Evolutionary conservation across 192 early-diverging fungal species (phyloP).

Genomic region (Coemansia sp.): DNA sequence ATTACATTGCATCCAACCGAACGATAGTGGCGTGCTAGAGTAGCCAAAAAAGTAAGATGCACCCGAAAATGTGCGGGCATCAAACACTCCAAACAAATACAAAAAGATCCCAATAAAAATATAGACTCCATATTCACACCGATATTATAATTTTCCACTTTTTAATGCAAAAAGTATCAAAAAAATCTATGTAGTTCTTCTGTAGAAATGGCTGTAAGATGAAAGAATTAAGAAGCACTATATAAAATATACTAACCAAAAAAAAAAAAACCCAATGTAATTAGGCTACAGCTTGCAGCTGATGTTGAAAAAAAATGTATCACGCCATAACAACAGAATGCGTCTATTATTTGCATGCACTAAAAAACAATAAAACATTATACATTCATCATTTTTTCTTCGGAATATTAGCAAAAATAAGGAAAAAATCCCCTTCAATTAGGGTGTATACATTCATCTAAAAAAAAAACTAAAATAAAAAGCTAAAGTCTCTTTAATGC

Average conservation of each 20-base stretch:
- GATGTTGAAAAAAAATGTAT: too few relatives aligned
- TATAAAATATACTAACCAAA: too few relatives aligned
- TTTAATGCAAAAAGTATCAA: too few relatives aligned
- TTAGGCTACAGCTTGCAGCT: too few relatives aligned
- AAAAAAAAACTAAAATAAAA: conserved; percentile 5
- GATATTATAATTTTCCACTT: too few relatives aligned
- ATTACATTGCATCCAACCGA: neutral
- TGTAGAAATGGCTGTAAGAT: too few relatives aligned
- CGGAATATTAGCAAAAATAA: too few relatives aligned
- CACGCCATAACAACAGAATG: too few relatives aligned
- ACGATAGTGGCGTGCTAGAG: neutral
- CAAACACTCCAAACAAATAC: neutral
- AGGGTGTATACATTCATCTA: conserved; percentile 4
- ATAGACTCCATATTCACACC: neutral
- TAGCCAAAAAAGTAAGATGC: neutral
- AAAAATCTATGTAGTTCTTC: too few relatives aligned
- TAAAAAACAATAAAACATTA: conserved; percentile 3
- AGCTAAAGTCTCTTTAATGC: conserved; percentile 1
- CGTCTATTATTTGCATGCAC: too few relatives aligned
- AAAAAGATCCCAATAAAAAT: neutral
- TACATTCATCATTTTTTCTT: conserved; percentile 1
- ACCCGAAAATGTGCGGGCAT: neutral
- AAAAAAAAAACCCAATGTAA: too few relatives aligned
- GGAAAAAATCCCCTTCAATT: neutral
- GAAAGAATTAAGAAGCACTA: too few relatives aligned